Percentiles rank a stretch among this genome's conserved stretches.
Evolutionary conservation across 2,329 filamentous ascomycete species (phyloP).

Genomic region (Verticillium isaacii): DNA sequence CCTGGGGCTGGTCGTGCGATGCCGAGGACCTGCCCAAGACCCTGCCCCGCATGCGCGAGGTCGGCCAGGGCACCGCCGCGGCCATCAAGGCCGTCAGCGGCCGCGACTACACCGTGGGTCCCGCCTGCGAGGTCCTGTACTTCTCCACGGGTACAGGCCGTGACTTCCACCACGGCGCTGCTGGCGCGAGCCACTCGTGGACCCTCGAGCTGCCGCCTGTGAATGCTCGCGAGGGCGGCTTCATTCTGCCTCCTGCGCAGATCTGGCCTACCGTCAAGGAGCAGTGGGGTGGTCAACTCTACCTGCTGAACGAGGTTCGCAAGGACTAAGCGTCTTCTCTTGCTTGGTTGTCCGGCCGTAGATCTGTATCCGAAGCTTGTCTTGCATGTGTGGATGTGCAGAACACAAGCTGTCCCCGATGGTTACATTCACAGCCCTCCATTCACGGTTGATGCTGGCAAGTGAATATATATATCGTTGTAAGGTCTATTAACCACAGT

Average conservation of each 20-base stretch:
- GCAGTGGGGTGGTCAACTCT: conserved; percentile 13
- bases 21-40: conserved; percentile 15
- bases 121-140: conserved; percentile 16
- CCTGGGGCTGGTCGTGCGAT: conserved; percentile 50
- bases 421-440: too few relatives aligned
- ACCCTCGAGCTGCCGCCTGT: conserved; percentile 16
- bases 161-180: conserved; percentile 15
- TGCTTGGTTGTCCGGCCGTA: too few relatives aligned
- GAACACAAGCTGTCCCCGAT: too few relatives aligned
- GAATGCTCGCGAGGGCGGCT: conserved; percentile 9
- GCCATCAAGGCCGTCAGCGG: conserved; percentile 28
- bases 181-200: conserved; percentile 16
- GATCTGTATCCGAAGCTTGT: too few relatives aligned
- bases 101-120: conserved; percentile 14
- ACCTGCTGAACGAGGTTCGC: conserved; percentile 1
- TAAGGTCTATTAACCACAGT: too few relatives aligned
- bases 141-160: conserved; percentile 15
- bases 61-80: conserved; percentile 31
- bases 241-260: conserved; percentile 13
- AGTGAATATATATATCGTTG: too few relatives aligned
- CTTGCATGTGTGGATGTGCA: too few relatives aligned
- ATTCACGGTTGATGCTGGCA: too few relatives aligned
- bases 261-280: conserved; percentile 16
- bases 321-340: background rate
- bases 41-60: conserved; percentile 16